A percentile compares a stretch with the other conserved stretches of the same genome.
Evolutionary conservation across 1,284 basidiomycete genomes (phyloP).

Genomic region (Takashimella koratensis): DNA sequence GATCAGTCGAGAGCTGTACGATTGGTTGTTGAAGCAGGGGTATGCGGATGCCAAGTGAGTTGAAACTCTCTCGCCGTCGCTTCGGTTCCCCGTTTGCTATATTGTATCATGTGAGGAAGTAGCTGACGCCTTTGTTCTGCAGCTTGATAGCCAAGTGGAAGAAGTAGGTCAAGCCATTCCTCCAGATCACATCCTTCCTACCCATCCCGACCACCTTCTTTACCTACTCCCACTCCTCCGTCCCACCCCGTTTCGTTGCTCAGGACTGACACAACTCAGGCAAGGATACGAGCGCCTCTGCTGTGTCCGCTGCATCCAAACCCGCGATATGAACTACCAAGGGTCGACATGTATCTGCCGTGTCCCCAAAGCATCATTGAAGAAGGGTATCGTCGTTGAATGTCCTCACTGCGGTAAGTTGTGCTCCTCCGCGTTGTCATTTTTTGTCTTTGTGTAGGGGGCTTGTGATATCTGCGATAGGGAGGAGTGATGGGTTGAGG

Average conservation of each 20-base stretch:
- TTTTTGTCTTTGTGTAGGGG: background rate
- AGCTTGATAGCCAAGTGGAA: conserved; percentile 99
- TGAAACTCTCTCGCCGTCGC: no score
- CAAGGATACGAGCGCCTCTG: conserved; percentile 97
- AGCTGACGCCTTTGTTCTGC: no score
- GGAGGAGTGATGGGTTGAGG: background rate
- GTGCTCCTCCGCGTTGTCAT: conserved; percentile 18
- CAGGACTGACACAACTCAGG: conserved; percentile 15
- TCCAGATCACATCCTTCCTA: background rate
- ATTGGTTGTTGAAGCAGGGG: conserved; percentile 96
- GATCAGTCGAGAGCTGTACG: conserved; percentile 88
- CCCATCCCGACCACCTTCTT: conserved; percentile 1
- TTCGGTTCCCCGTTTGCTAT: no score
- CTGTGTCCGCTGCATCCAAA: conserved; percentile 95
- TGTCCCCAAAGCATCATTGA: conserved; percentile 90
- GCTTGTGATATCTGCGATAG: background rate
- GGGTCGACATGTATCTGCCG: conserved; percentile 99
- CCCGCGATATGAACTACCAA: conserved; percentile 98
- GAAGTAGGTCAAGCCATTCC: conserved; percentile 53
- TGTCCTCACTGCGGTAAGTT: conserved; percentile 90
- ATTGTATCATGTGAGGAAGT: no score
- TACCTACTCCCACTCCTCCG: no score
- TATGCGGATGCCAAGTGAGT: conserved; percentile 95
- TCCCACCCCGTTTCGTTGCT: background rate
- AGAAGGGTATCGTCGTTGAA: conserved; percentile 89